Evolutionary conservation across 345 rosid genomes (phyloP).

Genomic region (Corchorus olitorius): DNA sequence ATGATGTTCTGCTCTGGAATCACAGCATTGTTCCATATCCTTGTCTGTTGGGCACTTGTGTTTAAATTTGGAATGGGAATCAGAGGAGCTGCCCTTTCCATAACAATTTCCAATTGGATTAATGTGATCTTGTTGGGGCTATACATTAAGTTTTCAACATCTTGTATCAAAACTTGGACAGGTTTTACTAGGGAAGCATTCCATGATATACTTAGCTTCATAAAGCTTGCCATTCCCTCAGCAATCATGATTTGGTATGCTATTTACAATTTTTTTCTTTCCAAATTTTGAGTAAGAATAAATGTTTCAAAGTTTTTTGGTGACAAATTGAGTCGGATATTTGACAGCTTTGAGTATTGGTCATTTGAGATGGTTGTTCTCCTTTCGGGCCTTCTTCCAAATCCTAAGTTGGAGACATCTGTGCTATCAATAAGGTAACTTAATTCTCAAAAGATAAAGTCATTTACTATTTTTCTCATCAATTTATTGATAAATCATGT

Average conservation of each 20-base stretch:
- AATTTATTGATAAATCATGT: no score
- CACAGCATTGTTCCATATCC: constrained; percentile 39
- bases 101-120: constrained; percentile 39
- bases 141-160: constrained; percentile 38
- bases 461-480: no score
- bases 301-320: no score
- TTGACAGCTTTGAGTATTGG: constrained; percentile 47
- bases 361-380: constrained; percentile 49
- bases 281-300: no score
- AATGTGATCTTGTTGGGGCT: constrained; percentile 43
- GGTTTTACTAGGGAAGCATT: constrained; percentile 50
- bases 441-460: background rate
- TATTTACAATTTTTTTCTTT: no score
- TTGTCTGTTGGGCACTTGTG: constrained; percentile 49
- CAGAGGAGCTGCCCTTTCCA: constrained; percentile 53
- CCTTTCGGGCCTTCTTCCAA: constrained; percentile 47
- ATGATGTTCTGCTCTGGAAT: constrained; percentile 42
- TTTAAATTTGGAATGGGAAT: constrained; percentile 36
- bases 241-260: constrained; percentile 59
- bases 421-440: constrained; percentile 46
- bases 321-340: background rate
- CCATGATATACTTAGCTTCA: constrained; percentile 39
- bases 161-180: constrained; percentile 46
- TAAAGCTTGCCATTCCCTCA: constrained; percentile 58
- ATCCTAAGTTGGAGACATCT: constrained; percentile 50